These are phyloP conservation scores for Sicyos baderoa DNA, from an alignment of 306 rosid species.

Conservation along the genomic window DNA sequence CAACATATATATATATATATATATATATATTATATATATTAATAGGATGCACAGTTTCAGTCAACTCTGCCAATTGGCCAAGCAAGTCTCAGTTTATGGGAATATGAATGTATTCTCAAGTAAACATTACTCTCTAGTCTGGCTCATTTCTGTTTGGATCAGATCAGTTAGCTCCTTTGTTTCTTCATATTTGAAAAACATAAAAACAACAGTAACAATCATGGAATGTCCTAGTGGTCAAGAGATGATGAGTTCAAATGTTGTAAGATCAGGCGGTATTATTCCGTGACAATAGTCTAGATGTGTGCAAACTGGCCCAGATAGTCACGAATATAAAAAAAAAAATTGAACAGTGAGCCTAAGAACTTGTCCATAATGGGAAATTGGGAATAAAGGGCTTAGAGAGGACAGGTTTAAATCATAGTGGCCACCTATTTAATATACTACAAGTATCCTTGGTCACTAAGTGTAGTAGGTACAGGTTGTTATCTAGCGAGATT, in stretches of 20 bases:
- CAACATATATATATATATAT: background rate
- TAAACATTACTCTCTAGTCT: background rate
- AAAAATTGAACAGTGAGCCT: background rate
- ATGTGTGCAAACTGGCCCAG: no score
- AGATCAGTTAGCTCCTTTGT: background rate
- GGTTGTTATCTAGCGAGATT: no score
- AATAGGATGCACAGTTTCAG: conserved; percentile 7
- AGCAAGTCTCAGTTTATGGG: background rate
- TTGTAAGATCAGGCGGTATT: background rate
- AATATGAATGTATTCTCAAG: background rate
- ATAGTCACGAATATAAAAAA: background rate
- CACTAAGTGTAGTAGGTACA: no score
- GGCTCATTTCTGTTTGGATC: background rate
- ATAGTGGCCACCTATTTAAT: no score
- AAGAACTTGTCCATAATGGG: no score
- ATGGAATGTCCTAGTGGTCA: no score
- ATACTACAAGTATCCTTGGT: no score
- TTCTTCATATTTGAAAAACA: background rate
- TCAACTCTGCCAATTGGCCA: background rate
- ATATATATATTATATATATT: background rate
- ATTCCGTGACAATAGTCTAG: no score
- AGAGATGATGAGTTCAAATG: no score
- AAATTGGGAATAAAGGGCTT: no score
- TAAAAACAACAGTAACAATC: background rate
- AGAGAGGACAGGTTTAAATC: no score